Base-by-base conservation (phyloP, 73 alveolate species). In the Tetrahymena borealis region DNA sequence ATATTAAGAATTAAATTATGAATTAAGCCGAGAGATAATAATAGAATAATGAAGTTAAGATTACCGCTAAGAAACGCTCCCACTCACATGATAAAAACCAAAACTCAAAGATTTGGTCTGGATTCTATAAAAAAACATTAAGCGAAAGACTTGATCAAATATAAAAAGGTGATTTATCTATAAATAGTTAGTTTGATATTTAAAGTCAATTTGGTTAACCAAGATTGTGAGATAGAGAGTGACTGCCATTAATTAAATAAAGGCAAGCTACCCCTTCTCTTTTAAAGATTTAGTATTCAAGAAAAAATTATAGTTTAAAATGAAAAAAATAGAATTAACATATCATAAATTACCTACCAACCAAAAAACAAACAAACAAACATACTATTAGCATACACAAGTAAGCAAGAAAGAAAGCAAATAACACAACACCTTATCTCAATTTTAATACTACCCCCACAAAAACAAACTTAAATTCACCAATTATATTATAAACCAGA, bases 111-210 rank as follows among this genome's bases (percentile, higher is more conserved):
- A 60, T 93, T 10, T 93, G 95, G 95, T 60, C 93, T 38, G 95
- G 95, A 1, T 93, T 93, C 41, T 93, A 93, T 32, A 93, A 93
- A 42, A 93, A 93, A 38, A 93, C 95, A 12, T 90, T 93, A 33
- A 35, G 39, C 16, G 43, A 93, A 90, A 79, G 95, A 85, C 91
- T 93, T 41, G 95, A 93, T 93, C 28, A 93, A 93, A 38, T 93
- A 32, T 79, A 93, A 15, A 93, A 78, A 79, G 91, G 90, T 32
- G 78, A 79, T 24, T 24, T 60, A 60, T 60, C 85, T 60, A 60
- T 24, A 24, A 60, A 60, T 60, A 24, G 28, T 24, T 0, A 60
- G 38, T 60, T 60, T 60, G 38, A n/a, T 1, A 60, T 7, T 1
- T 3, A 20, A 2, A 60, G 6, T 24, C 3, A 60, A 60, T 60